A percentile compares a stretch with the other conserved stretches of the same genome.
Evolutionary conservation across 2,329 filamentous ascomycete species (phyloP).

Genomic region (Dactylellina sp.): DNA sequence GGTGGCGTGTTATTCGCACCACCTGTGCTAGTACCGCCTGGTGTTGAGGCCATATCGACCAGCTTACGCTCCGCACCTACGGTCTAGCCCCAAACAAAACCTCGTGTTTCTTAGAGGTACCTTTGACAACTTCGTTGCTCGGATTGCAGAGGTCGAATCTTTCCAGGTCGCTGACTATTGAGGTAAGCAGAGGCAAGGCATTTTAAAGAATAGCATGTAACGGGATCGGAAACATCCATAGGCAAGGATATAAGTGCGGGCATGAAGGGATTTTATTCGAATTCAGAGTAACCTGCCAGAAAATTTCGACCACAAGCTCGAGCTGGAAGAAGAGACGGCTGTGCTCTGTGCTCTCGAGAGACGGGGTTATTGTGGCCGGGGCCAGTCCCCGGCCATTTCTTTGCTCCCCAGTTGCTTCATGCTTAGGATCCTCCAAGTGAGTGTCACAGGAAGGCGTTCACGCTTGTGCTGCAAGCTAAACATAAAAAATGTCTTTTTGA

Average conservation of each 20-base stretch:
- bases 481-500: neutral
- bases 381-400: neutral
- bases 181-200: slow-evolving; percentile 4
- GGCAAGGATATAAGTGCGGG: slow-evolving; percentile 4
- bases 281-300: slow-evolving; percentile 2
- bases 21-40: slow-evolving; percentile 17
- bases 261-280: slow-evolving; percentile 26
- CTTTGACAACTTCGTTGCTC: neutral
- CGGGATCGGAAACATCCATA: neutral
- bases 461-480: slow-evolving; percentile 11
- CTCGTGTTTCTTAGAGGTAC: neutral
- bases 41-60: slow-evolving; percentile 51
- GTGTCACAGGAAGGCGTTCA: slow-evolving; percentile 19
- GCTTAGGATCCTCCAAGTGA: neutral
- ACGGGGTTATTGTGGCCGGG: neutral
- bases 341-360: neutral
- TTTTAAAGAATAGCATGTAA: slow-evolving; percentile 1
- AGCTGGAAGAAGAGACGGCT: neutral
- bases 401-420: neutral
- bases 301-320: neutral
- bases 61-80: neutral
- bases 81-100: neutral
- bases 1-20: slow-evolving; percentile 29
- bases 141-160: neutral
- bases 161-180: neutral